Conservation (phyloP, 257 asterid genomes). For the Dorcoceras hygrometricum region DNA sequence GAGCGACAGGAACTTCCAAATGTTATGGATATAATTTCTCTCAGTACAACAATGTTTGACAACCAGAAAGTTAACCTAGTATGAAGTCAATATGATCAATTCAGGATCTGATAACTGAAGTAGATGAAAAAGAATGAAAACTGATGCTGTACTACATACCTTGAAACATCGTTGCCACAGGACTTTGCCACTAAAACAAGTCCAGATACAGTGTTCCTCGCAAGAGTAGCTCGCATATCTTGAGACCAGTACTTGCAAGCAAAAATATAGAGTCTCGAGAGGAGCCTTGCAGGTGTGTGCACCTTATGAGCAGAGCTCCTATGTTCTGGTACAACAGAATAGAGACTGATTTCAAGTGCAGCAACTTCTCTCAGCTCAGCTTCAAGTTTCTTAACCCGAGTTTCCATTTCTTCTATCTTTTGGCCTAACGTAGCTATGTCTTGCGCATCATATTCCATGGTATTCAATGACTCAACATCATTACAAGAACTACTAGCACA, state of each 20-base stretch:
- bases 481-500: slow-evolving; percentile 41
- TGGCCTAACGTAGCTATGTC: slow-evolving; percentile 40
- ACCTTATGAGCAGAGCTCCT: slow-evolving; percentile 91
- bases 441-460: slow-evolving; percentile 35
- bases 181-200: slow-evolving; percentile 83
- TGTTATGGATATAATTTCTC: slow-evolving; percentile 75
- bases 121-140: slow-evolving; percentile 12
- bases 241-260: slow-evolving; percentile 86
- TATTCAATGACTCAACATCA: slow-evolving; percentile 47
- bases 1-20: slow-evolving; percentile 75
- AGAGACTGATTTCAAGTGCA: slow-evolving; percentile 84
- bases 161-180: slow-evolving; percentile 86
- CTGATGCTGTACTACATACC: slow-evolving; percentile 43
- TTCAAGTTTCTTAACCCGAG: slow-evolving; percentile 66
- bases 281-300: slow-evolving; percentile 95
- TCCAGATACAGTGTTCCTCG: slow-evolving; percentile 82
- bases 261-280: slow-evolving; percentile 72
- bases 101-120: slow-evolving; percentile 24
- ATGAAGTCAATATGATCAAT: slow-evolving; percentile 22
- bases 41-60: slow-evolving; percentile 79
- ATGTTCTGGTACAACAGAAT: slow-evolving; percentile 94
- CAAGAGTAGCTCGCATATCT: slow-evolving; percentile 74
- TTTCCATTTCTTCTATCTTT: slow-evolving; percentile 81
- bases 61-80: slow-evolving; percentile 88
- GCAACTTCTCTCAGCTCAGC: slow-evolving; percentile 94